These are phyloP conservation scores for Piper longum DNA, from an alignment of 164 flowering plant species.

Conservation along the genomic window DNA sequence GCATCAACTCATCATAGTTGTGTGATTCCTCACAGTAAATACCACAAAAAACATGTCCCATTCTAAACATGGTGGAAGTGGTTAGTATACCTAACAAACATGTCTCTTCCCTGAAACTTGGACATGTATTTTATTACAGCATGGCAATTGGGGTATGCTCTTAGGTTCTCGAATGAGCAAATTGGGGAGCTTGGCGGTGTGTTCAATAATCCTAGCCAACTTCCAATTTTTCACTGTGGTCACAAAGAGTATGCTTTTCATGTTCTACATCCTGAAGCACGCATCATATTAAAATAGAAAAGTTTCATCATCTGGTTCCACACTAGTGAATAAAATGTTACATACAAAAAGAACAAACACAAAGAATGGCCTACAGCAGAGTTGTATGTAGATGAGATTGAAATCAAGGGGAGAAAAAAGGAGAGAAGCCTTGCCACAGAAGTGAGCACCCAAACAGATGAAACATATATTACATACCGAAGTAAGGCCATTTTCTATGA, in stretches of 20 bases:
- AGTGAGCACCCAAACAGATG: too few relatives aligned
- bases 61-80: slow-evolving; percentile 62
- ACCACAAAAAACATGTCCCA: slow-evolving; percentile 58
- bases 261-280: slow-evolving; percentile 73
- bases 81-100: slow-evolving; percentile 58
- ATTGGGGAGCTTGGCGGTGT: slow-evolving; percentile 42
- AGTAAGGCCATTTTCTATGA: too few relatives aligned
- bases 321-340: too few relatives aligned
- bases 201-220: slow-evolving; percentile 54
- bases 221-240: slow-evolving; percentile 70
- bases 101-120: slow-evolving; percentile 43
- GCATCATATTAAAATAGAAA: slow-evolving; percentile 3
- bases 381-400: too few relatives aligned
- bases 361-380: too few relatives aligned
- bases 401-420: too few relatives aligned
- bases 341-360: too few relatives aligned
- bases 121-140: slow-evolving; percentile 49
- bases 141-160: slow-evolving; percentile 70
- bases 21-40: slow-evolving; percentile 37
- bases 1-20: too few relatives aligned
- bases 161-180: slow-evolving; percentile 58
- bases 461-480: too few relatives aligned
- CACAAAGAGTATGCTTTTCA: slow-evolving; percentile 59
- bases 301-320: too few relatives aligned
- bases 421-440: too few relatives aligned